These are phyloP conservation scores for Vitellaria paradoxa DNA, from an alignment of 179 eudicot genomes.

Conservation along the genomic window DNA sequence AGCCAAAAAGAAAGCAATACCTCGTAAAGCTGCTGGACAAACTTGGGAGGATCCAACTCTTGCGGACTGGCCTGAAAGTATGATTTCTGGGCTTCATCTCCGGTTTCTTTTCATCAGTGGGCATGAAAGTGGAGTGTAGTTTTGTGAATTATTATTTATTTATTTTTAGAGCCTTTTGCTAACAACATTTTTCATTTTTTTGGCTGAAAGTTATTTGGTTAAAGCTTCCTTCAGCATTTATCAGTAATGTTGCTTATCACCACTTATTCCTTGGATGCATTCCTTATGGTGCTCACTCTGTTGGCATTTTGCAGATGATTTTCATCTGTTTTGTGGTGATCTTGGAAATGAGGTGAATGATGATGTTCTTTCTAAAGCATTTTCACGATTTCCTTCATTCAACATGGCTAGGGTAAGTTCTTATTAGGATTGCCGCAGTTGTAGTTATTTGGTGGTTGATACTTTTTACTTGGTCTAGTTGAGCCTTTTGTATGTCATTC, in stretches of 20 bases:
- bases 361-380: conserved; percentile 91
- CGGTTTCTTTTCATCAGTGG: background rate
- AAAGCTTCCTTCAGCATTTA: no score
- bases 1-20: conserved; percentile 85
- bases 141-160: background rate
- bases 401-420: conserved; percentile 88
- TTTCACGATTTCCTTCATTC: conserved; percentile 83
- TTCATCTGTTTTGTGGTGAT: conserved; percentile 88
- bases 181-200: background rate
- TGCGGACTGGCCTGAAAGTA: conserved; percentile 99
- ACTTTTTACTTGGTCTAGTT: conserved; percentile 22
- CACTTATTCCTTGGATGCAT: background rate
- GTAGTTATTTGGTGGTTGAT: conserved; percentile 1
- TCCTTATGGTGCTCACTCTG: background rate
- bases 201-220: background rate
- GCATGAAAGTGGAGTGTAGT: background rate
- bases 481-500: conserved; percentile 39
- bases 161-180: no score
- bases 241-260: background rate
- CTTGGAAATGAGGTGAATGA: conserved; percentile 99
- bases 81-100: conserved; percentile 11
- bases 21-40: conserved; percentile 96
- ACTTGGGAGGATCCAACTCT: conserved; percentile 99
- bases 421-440: background rate
- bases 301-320: conserved; percentile 68